phyloP scores from a whole-genome alignment of 139 green algal genomes.

The Nannochloris sp. region DNA sequence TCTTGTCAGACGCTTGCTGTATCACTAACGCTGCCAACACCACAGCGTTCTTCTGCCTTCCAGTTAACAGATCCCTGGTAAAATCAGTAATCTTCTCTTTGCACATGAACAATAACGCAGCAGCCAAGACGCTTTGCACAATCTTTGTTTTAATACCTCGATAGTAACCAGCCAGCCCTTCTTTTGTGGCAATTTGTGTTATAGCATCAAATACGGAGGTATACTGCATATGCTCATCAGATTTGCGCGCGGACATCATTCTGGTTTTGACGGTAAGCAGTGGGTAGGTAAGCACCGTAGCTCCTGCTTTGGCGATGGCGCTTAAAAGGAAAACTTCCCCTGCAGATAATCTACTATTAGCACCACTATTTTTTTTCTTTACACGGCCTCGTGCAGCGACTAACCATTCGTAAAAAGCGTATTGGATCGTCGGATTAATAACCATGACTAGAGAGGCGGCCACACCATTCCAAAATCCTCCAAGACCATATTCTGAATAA shows the following conservation, averaged over 20 bases:
- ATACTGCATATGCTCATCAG: slow-evolving; percentile 49
- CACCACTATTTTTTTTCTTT: background rate
- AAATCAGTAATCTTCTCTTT: slow-evolving; percentile 68
- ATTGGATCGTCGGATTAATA: slow-evolving; percentile 80
- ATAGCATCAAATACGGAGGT: slow-evolving; percentile 50
- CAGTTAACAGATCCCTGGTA: slow-evolving; percentile 12
- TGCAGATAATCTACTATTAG: slow-evolving; percentile 3
- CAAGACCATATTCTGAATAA: slow-evolving; percentile 16
- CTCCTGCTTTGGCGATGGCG: slow-evolving; percentile 83
- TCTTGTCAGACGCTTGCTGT: too few species aligned
- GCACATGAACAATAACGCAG: slow-evolving; percentile 73
- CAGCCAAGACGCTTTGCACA: slow-evolving; percentile 75
- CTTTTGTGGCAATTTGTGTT: slow-evolving; percentile 43
- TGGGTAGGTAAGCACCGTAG: slow-evolving; percentile 91
- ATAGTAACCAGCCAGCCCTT: slow-evolving; percentile 48
- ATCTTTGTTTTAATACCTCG: slow-evolving; percentile 75
- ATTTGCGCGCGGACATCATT: slow-evolving; percentile 43
- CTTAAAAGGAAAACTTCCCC: slow-evolving; percentile 79
- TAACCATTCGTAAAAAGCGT: slow-evolving; percentile 80
- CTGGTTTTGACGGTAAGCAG: slow-evolving; percentile 86
- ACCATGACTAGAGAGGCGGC: slow-evolving; percentile 77
- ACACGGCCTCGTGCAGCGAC: slow-evolving; percentile 3
- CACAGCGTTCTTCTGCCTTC: background rate
- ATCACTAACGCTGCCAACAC: background rate
- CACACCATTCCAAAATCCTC: slow-evolving; percentile 81